Conservation (phyloP, 176 grass and related monocot genomes). For the Oryza longistaminata region DNA sequence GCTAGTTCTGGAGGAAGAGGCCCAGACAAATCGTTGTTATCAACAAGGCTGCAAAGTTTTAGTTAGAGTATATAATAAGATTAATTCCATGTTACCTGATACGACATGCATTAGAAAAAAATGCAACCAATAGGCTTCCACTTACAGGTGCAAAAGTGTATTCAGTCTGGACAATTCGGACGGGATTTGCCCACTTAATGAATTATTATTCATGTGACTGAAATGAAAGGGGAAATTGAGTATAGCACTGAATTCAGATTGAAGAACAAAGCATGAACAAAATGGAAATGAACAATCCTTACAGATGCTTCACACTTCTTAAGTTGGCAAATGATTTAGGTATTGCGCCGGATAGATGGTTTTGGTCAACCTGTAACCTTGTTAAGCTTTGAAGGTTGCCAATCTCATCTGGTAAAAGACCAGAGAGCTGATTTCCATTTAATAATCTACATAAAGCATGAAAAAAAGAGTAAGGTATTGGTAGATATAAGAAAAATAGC, state of each 20-base stretch:
- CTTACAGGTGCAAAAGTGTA: conserved; percentile 90
- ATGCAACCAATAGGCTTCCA: conserved; percentile 31
- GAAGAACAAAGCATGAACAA: conserved; percentile 22
- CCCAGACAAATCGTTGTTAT: conserved; percentile 74
- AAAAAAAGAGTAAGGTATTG: background rate
- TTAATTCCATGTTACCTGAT: conserved; percentile 6
- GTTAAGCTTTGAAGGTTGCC: conserved; percentile 71
- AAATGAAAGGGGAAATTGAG: conserved; percentile 32
- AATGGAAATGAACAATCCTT: conserved; percentile 40
- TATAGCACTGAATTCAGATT: conserved; percentile 29
- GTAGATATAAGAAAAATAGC: conserved; percentile 3
- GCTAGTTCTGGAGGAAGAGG: conserved; percentile 68
- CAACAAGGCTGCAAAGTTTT: conserved; percentile 63
- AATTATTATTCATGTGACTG: conserved; percentile 99
- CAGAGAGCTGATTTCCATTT: conserved; percentile 83
- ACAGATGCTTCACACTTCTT: conserved; percentile 82
- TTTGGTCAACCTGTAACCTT: conserved; percentile 90
- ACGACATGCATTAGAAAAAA: conserved; percentile 3
- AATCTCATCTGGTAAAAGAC: conserved; percentile 81
- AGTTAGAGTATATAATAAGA: conserved; percentile 11
- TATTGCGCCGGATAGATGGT: conserved; percentile 69
- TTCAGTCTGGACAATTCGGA: conserved; percentile 65
- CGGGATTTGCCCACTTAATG: conserved; percentile 86
- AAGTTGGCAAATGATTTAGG: conserved; percentile 88
- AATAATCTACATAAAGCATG: conserved; percentile 62